Evolutionary conservation across 257 asterid species (phyloP).

Genomic region (Solanum ahanhuiri): DNA sequence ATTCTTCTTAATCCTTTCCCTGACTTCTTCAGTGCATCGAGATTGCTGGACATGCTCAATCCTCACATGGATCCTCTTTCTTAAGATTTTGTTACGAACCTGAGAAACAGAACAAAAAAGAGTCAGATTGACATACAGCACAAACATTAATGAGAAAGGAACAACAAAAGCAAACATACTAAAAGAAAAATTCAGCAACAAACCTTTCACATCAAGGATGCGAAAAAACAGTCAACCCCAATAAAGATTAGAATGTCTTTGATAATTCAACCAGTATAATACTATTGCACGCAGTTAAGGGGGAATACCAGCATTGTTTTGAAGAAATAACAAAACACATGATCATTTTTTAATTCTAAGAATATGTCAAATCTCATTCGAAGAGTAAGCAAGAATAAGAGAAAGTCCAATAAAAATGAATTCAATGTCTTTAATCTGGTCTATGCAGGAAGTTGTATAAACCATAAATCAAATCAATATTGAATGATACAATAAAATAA

Average conservation of each 20-base stretch:
- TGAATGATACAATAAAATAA: background rate
- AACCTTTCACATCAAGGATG: background rate
- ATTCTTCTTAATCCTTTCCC: conserved; percentile 44
- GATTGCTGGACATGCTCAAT: conserved; percentile 71
- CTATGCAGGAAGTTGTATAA: background rate
- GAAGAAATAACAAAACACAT: background rate
- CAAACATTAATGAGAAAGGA: background rate
- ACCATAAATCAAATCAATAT: background rate
- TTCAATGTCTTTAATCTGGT: background rate
- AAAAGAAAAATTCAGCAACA: background rate
- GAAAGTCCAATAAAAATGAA: background rate
- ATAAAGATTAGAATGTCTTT: too few species aligned
- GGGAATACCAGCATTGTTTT: background rate
- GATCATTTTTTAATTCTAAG: background rate
- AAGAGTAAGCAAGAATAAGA: background rate
- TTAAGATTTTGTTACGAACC: conserved; percentile 60
- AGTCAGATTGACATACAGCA: background rate
- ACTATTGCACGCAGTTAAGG: background rate
- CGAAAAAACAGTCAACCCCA: background rate
- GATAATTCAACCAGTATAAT: background rate
- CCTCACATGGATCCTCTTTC: conserved; percentile 68
- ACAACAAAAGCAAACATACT: background rate
- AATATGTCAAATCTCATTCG: too few species aligned
- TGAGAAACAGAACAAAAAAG: conserved; percentile 3
- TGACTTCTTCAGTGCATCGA: conserved; percentile 57